Evolutionary conservation across 306 rosid species (phyloP), one percentile per base, ranked within the genome.

Genomic region (Trifolium subterraneum): DNA sequence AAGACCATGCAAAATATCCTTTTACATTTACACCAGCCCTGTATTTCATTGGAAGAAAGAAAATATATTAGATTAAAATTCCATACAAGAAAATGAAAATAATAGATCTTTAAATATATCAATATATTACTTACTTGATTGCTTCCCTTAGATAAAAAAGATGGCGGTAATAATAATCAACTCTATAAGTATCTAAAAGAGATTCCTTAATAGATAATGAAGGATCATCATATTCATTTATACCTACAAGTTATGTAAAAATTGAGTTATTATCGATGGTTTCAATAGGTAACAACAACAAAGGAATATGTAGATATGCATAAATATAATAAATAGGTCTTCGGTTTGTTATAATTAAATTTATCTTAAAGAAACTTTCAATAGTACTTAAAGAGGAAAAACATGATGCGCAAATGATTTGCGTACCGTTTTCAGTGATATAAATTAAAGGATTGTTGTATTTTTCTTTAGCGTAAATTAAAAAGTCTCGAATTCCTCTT

Each of bases 1-100:
- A 55, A 5, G 92, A 87, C 96, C 96, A 90, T 58, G 87, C 88
- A 74, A 85, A 90, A 20, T 86, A 90, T 3, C 92, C 92, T 5
- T 76, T 76, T 25, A 90, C 96, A 8, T 83, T 87, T 3, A 68
- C 89, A 1, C 96, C 92, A 22, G 58, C 70, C 72, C 90, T 85
- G 50, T 13, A 8, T 27, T 41, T 31, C 19, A 72, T 18, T 0
- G 1, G 13, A 54, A 8, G 47, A 33, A 12, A 48, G 20, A 8
- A 70, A 47, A 44, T 5, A 50, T 35, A 16, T 23, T 23, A 61
- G 4, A 44, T 74, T 22, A 22, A 27, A 64, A 39, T 67, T 56
- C 0, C 3, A 56, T 41, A 3, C 3, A 2, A 12, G 1, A 16
- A 67, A 76, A 65, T 2, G 0, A 56, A 67, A 67, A 1, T 39